Conservation (phyloP, 352 stramenopile species). For the Elongisporangium undulatum region DNA sequence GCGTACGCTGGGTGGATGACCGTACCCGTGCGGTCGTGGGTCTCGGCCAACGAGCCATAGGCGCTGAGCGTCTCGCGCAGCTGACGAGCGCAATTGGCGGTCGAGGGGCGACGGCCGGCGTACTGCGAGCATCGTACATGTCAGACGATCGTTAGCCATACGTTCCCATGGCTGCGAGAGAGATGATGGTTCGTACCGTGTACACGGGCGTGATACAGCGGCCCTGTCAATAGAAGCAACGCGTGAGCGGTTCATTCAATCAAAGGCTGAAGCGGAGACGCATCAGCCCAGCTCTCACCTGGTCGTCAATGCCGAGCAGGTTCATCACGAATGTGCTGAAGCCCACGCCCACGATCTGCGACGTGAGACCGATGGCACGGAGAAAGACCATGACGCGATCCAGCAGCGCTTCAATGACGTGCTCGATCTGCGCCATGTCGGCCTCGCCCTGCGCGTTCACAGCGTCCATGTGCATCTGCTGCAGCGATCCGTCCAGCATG, state of each 20-base stretch:
- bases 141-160: conserved; percentile 2
- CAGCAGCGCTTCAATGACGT: conserved; percentile 47
- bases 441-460: conserved; percentile 58
- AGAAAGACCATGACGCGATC: conserved; percentile 47
- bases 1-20: conserved; percentile 90
- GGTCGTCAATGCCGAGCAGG: conserved; percentile 79
- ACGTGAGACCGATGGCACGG: conserved; percentile 26
- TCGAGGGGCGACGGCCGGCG: conserved; percentile 42
- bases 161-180: background rate
- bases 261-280: background rate
- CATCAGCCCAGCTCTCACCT: conserved; percentile 10
- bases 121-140: conserved; percentile 47
- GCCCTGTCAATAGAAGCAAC: conserved; percentile 20
- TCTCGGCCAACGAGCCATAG: conserved; percentile 40
- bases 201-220: conserved; percentile 69
- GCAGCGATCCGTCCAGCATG: conserved; percentile 56
- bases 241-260: background rate
- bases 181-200: conserved; percentile 30
- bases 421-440: conserved; percentile 33
- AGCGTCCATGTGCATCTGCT: conserved; percentile 47
- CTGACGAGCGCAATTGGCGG: conserved; percentile 40
- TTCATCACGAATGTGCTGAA: conserved; percentile 96
- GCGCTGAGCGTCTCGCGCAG: conserved; percentile 34
- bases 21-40: conserved; percentile 71
- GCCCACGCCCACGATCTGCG: conserved; percentile 70